phyloP scores from a whole-genome alignment of 257 asterid species.

The Plectranthus barbatus region DNA sequence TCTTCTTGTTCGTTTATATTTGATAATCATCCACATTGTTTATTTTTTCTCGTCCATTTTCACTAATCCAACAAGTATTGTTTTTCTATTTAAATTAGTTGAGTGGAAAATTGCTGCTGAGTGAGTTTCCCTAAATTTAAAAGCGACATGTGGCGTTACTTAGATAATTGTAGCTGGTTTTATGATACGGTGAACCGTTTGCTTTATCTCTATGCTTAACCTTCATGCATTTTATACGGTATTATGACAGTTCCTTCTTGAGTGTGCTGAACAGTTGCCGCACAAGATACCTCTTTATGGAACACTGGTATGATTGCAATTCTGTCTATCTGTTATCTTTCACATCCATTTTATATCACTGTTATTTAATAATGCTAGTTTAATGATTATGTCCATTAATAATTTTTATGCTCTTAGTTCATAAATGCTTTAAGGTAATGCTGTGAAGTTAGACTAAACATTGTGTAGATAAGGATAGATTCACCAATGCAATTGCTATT shows the following conservation, averaged over 20 bases:
- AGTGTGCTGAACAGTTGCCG: constrained; percentile 95
- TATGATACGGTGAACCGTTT: neutral
- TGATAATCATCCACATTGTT: neutral
- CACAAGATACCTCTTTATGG: constrained; percentile 95
- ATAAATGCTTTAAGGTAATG: constrained; percentile 1
- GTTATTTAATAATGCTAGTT: neutral
- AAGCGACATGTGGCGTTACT: neutral
- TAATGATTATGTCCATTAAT: neutral
- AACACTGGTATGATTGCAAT: constrained; percentile 64
- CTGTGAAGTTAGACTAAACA: neutral
- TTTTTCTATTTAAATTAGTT: neutral
- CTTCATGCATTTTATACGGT: constrained; percentile 11
- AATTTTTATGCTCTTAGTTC: neutral
- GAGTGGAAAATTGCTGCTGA: neutral
- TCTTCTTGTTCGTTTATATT: neutral
- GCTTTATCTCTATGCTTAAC: neutral
- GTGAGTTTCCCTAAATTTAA: neutral
- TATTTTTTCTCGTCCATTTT: neutral
- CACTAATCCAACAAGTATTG: neutral
- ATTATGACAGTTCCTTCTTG: constrained; percentile 71
- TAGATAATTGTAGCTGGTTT: neutral
- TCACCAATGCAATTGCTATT: neutral
- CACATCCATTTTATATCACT: neutral
- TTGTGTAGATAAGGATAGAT: neutral
- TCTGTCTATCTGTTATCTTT: neutral